Percentiles rank a stretch among this genome's conserved stretches.
Conservation (phyloP, 2,329 filamentous ascomycete genomes). For the Acrodontium crateriforme region DNA sequence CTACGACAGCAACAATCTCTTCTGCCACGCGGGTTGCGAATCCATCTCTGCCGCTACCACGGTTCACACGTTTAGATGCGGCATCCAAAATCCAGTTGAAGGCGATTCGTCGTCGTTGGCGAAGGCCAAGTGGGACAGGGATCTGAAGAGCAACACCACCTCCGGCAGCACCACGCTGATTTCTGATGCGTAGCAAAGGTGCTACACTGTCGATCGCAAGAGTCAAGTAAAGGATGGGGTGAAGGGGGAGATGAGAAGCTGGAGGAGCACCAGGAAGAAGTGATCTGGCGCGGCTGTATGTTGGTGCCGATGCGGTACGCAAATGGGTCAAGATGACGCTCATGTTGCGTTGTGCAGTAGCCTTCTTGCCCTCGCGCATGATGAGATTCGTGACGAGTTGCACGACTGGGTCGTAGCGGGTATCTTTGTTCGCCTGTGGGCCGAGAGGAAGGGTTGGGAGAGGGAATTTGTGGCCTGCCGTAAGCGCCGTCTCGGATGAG, state of each 20-base stretch:
- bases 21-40: conserved; percentile 70
- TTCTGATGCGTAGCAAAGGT: conserved; percentile 68
- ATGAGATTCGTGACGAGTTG: conserved; percentile 79
- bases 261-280: conserved; percentile 65
- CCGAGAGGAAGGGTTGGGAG: conserved; percentile 55
- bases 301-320: conserved; percentile 69
- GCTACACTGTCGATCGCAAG: conserved; percentile 86
- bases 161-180: conserved; percentile 64
- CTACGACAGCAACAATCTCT: conserved; percentile 75
- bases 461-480: conserved; percentile 60
- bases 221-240: conserved; percentile 79
- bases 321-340: conserved; percentile 67
- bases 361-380: conserved; percentile 85
- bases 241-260: conserved; percentile 65
- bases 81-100: conserved; percentile 80
- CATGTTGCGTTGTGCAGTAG: conserved; percentile 86
- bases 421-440: conserved; percentile 50
- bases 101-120: conserved; percentile 64
- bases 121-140: conserved; percentile 59
- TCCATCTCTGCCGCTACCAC: conserved; percentile 55
- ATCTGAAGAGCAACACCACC: conserved; percentile 76
- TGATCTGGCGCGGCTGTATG: conserved; percentile 54
- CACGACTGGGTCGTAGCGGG: conserved; percentile 74
- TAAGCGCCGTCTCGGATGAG: conserved; percentile 5
- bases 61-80: conserved; percentile 63